A percentile compares a stretch with the other conserved stretches of the same genome.
phyloP scores from a whole-genome alignment of 306 rosid genomes.

The Pyrus bretschneideri region DNA sequence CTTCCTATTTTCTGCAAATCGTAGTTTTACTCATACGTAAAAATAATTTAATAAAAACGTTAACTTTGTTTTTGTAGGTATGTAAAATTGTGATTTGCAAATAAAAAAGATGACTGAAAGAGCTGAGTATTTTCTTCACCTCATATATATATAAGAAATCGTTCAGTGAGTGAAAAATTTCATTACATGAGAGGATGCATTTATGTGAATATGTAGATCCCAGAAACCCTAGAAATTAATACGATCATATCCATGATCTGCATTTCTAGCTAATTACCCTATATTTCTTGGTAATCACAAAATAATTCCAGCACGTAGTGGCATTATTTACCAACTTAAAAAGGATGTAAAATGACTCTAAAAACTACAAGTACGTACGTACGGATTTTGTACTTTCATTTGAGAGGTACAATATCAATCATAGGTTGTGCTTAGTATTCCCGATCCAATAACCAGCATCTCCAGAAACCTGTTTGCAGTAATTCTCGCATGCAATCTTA shows the following conservation, averaged over 20 bases:
- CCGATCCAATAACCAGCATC: neutral
- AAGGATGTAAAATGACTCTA: neutral
- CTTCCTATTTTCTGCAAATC: neutral
- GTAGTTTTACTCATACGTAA: neutral
- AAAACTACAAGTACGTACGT: neutral
- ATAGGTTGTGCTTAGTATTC: neutral
- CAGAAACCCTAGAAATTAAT: too few species aligned
- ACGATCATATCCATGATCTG: neutral
- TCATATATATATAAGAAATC: too few species aligned
- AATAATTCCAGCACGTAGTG: neutral
- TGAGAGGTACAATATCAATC: neutral
- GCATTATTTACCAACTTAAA: neutral
- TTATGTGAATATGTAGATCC: neutral
- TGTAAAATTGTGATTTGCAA: neutral
- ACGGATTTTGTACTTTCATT: neutral
- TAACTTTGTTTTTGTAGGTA: neutral
- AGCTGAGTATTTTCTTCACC: too few species aligned
- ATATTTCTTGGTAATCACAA: neutral
- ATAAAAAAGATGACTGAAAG: too few species aligned
- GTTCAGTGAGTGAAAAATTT: too few species aligned
- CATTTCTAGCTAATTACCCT: neutral
- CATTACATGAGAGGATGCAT: neutral
- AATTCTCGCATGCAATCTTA: constrained; percentile 27
- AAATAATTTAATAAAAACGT: too few species aligned
- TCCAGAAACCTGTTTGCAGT: constrained; percentile 2